These are phyloP conservation scores for Pythium coloratum DNA, from an alignment of 352 stramenopile genomes.

Conservation along the genomic window DNA sequence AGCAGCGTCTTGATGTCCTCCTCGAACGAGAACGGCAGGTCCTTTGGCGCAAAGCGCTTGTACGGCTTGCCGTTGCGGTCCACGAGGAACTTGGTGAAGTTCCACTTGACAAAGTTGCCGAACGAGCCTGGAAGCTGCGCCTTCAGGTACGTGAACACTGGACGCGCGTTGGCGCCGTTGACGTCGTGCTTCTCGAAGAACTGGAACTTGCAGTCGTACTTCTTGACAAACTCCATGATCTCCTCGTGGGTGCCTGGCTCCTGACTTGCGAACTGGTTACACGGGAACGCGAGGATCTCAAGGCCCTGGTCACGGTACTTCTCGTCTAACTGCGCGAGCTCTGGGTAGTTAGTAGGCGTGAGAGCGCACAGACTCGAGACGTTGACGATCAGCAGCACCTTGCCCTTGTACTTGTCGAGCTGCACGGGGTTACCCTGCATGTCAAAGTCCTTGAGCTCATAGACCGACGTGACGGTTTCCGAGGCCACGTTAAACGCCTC, in stretches of 20 bases:
- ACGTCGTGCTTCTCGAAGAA: constrained; percentile 80
- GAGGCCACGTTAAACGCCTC: constrained; percentile 46
- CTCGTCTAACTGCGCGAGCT: constrained; percentile 38
- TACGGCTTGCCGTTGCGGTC: constrained; percentile 66
- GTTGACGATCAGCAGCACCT: constrained; percentile 30
- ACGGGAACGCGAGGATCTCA: constrained; percentile 79
- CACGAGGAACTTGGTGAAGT: constrained; percentile 91
- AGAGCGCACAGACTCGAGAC: constrained; percentile 28
- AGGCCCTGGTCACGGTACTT: constrained; percentile 61
- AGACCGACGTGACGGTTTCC: constrained; percentile 56
- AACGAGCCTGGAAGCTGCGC: constrained; percentile 41
- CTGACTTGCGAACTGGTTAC: constrained; percentile 84
- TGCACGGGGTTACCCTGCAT: constrained; percentile 59
- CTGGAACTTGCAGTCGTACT: constrained; percentile 47
- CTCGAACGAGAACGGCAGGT: constrained; percentile 68
- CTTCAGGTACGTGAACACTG: constrained; percentile 86
- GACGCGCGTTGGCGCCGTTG: constrained; percentile 78
- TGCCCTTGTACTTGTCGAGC: constrained; percentile 51
- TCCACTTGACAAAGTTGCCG: constrained; percentile 78
- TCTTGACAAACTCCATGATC: constrained; percentile 63
- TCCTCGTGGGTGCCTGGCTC: constrained; percentile 58
- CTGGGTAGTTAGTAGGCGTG: constrained; percentile 61
- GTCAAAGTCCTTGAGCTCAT: constrained; percentile 63
- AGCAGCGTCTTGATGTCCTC: constrained; percentile 77
- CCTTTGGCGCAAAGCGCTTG: constrained; percentile 72